phyloP scores from a whole-genome alignment of 2,329 filamentous ascomycete species.

The Cadophora sp. region DNA sequence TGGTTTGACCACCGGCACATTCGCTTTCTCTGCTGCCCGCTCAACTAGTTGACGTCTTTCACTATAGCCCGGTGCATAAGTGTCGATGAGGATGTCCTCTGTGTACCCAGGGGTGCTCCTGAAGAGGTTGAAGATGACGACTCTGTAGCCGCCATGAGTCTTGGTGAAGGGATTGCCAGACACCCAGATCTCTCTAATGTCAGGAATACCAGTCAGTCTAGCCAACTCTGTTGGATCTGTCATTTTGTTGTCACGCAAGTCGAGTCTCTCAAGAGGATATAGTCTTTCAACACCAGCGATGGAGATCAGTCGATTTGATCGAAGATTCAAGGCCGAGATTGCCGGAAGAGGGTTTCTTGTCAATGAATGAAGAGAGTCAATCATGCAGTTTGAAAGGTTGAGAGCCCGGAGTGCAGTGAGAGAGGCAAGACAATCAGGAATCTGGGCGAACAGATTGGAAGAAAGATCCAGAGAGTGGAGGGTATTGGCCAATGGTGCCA shows the following conservation, averaged over 20 bases:
- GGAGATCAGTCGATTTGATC: slow-evolving; percentile 85
- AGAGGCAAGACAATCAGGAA: slow-evolving; percentile 87
- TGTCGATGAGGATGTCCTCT: slow-evolving; percentile 90
- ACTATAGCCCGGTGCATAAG: slow-evolving; percentile 79
- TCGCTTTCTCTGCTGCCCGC: slow-evolving; percentile 76
- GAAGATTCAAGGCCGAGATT: slow-evolving; percentile 90
- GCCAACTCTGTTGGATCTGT: slow-evolving; percentile 92
- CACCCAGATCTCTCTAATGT: slow-evolving; percentile 92
- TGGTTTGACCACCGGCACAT: slow-evolving; percentile 79
- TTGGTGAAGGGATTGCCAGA: slow-evolving; percentile 90
- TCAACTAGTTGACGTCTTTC: slow-evolving; percentile 88
- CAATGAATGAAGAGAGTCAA: slow-evolving; percentile 88
- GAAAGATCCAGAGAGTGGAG: slow-evolving; percentile 93
- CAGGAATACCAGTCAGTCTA: slow-evolving; percentile 86
- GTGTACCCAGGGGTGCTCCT: slow-evolving; percentile 86
- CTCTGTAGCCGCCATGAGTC: slow-evolving; percentile 82
- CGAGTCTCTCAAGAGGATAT: slow-evolving; percentile 85
- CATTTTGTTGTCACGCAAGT: slow-evolving; percentile 88
- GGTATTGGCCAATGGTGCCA: slow-evolving; percentile 84
- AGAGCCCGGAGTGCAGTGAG: slow-evolving; percentile 88
- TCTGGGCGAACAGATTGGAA: slow-evolving; percentile 89
- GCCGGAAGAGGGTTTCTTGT: slow-evolving; percentile 86
- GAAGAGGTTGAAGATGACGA: slow-evolving; percentile 96
- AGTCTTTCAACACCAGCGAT: slow-evolving; percentile 90
- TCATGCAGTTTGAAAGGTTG: slow-evolving; percentile 97